Evolutionary conservation across 495 filamentous ascomycete genomes (phyloP).

Genomic region (Aspergillus kassunensis): DNA sequence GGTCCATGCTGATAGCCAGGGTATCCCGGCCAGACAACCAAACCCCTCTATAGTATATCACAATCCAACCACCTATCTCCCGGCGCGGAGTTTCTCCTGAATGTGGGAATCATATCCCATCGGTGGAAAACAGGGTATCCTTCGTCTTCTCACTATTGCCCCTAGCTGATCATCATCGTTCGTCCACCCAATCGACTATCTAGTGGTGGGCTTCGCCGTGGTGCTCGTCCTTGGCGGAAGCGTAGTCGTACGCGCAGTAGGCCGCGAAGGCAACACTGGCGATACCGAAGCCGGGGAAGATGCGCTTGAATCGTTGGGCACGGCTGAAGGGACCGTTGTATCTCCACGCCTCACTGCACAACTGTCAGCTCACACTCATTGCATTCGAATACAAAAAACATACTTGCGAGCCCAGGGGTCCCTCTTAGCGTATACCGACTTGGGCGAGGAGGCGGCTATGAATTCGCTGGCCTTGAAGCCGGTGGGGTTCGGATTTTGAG

Average conservation of each 20-base stretch:
- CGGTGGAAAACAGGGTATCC: slow-evolving; percentile 27
- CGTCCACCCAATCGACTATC: background rate
- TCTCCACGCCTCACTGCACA: slow-evolving; percentile 82
- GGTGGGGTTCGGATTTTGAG: slow-evolving; percentile 59
- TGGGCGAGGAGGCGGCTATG: slow-evolving; percentile 59
- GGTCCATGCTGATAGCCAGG: slow-evolving; percentile 13
- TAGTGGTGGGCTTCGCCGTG: slow-evolving; percentile 50
- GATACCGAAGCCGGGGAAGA: slow-evolving; percentile 87
- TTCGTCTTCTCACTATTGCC: slow-evolving; percentile 11
- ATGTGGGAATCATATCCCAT: background rate
- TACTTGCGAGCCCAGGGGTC: slow-evolving; percentile 88
- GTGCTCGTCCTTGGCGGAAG: slow-evolving; percentile 63
- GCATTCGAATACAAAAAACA: slow-evolving; percentile 12
- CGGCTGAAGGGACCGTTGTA: slow-evolving; percentile 87
- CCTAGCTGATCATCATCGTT: background rate
- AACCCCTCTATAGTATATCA: slow-evolving; percentile 13
- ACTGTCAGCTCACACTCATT: slow-evolving; percentile 15
- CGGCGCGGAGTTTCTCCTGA: slow-evolving; percentile 4
- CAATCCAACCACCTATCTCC: background rate
- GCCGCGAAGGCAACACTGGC: slow-evolving; percentile 84
- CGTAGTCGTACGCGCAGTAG: slow-evolving; percentile 83
- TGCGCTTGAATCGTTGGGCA: slow-evolving; percentile 77
- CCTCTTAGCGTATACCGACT: slow-evolving; percentile 52
- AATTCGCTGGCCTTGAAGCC: slow-evolving; percentile 78
- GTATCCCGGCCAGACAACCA: background rate